phyloP scores from a whole-genome alignment of 2,329 filamentous ascomycete species.

The Diaporthe caulivora region DNA sequence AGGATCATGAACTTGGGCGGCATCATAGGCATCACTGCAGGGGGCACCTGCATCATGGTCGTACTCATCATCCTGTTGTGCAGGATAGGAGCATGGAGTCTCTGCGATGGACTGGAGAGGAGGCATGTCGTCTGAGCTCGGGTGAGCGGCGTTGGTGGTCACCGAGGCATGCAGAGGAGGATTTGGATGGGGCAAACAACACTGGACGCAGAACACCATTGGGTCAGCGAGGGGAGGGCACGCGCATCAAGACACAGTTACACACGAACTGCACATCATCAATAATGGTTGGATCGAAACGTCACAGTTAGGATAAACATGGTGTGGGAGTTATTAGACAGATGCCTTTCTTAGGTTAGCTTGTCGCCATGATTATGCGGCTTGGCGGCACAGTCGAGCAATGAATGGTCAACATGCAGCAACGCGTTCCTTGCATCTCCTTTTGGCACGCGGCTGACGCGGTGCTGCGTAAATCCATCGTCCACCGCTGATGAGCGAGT shows the following conservation, averaged over 20 bases:
- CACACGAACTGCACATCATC: not conserved
- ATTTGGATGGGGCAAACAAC: not conserved
- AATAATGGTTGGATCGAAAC: not conserved
- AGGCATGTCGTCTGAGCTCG: slow-evolving; percentile 31
- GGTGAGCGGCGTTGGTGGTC: not conserved
- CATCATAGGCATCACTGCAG: slow-evolving; percentile 22
- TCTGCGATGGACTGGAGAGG: slow-evolving; percentile 30
- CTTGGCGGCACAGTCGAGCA: slow-evolving; percentile 2
- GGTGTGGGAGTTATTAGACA: not conserved
- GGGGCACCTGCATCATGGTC: slow-evolving; percentile 29
- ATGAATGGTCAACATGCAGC: not conserved
- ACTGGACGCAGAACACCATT: too few species aligned
- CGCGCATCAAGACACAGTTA: not conserved
- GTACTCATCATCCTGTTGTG: slow-evolving; percentile 33
- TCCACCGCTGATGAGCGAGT: not conserved
- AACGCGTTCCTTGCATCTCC: not conserved
- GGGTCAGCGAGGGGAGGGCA: not conserved
- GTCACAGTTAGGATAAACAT: not conserved
- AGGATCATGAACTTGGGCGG: slow-evolving; percentile 21
- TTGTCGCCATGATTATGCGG: not conserved
- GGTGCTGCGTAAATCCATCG: not conserved
- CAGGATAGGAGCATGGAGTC: slow-evolving; percentile 34
- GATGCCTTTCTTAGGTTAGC: not conserved
- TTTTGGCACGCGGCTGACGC: slow-evolving; percentile 2
- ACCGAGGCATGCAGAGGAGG: too few species aligned